These are phyloP conservation scores for Podaxis carcinomalis DNA, from an alignment of 768 basidiomycete genomes.

Conservation along the genomic window DNA sequence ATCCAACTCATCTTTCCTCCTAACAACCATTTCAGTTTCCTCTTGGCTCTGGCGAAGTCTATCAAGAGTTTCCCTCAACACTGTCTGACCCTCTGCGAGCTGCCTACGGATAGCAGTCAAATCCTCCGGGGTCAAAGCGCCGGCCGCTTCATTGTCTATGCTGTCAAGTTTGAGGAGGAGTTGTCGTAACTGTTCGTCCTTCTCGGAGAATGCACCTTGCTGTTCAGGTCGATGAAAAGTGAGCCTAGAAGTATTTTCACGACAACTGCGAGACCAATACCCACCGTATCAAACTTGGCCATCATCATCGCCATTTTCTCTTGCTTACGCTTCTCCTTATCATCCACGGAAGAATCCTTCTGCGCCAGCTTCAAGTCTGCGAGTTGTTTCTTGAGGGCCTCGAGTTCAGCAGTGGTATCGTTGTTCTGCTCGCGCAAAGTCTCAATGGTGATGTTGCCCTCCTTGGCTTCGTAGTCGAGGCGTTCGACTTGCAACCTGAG, in stretches of 20 bases:
- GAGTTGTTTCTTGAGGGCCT: conserved; percentile 81
- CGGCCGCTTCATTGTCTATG: conserved; percentile 56
- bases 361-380: conserved; percentile 75
- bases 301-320: conserved; percentile 99
- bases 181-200: conserved; percentile 87
- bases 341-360: conserved; percentile 85
- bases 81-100: conserved; percentile 81
- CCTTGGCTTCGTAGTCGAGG: conserved; percentile 94
- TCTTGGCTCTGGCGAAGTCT: conserved; percentile 86
- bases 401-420: conserved; percentile 83
- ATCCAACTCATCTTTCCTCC: conserved; percentile 87
- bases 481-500: conserved; percentile 88
- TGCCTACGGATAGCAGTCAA: conserved; percentile 80
- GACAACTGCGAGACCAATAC: conserved; percentile 22
- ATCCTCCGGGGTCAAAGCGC: conserved; percentile 69
- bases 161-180: conserved; percentile 81
- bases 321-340: conserved; percentile 98
- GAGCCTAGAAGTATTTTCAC: conserved; percentile 3
- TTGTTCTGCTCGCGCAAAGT: conserved; percentile 92
- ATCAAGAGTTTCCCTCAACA: conserved; percentile 87
- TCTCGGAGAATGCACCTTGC: conserved; percentile 95
- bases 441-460: conserved; percentile 87
- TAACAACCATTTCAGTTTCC: conserved; percentile 80
- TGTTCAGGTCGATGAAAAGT: conserved; percentile 20
- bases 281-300: conserved; percentile 95